A percentile compares a stretch with the other conserved stretches of the same genome.
Conservation (phyloP, 208 protist genomes). For the Crithidia brevicula region DNA sequence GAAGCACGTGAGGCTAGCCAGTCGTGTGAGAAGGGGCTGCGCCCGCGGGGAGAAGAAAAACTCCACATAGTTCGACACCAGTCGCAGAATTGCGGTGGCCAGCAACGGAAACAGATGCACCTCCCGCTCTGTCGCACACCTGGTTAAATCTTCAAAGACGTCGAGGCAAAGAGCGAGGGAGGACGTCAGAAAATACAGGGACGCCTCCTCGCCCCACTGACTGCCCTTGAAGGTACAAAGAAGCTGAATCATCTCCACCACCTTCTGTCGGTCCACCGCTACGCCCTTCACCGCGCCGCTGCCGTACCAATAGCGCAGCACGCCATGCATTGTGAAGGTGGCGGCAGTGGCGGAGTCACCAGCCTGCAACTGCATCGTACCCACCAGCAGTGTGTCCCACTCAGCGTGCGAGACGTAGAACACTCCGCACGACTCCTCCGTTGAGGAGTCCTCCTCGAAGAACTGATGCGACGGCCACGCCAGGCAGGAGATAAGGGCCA, state of each 20-base stretch:
- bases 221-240: conserved; percentile 44
- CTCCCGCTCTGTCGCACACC: conserved; percentile 9
- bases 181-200: conserved; percentile 30
- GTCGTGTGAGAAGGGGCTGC: conserved; percentile 26
- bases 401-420: conserved; percentile 53
- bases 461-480: conserved; percentile 78
- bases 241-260: conserved; percentile 49
- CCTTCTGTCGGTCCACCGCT: conserved; percentile 28
- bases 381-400: conserved; percentile 62
- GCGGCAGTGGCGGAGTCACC: neutral
- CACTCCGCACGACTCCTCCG: conserved; percentile 47
- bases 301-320: conserved; percentile 35
- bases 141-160: conserved; percentile 36
- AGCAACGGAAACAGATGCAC: conserved; percentile 44
- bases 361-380: conserved; percentile 8
- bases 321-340: conserved; percentile 26
- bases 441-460: conserved; percentile 74
- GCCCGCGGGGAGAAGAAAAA: conserved; percentile 29
- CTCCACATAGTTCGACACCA: conserved; percentile 52
- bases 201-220: conserved; percentile 27
- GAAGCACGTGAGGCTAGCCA: conserved; percentile 30
- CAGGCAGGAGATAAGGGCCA: conserved; percentile 48
- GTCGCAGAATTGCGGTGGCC: conserved; percentile 36
- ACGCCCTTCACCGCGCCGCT: conserved; percentile 19
- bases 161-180: conserved; percentile 39